A percentile compares a stretch with the other conserved stretches of the same genome.
These are phyloP conservation scores for Aurinia saxatilis DNA, from an alignment of 345 rosid genomes.

Conservation along the genomic window DNA sequence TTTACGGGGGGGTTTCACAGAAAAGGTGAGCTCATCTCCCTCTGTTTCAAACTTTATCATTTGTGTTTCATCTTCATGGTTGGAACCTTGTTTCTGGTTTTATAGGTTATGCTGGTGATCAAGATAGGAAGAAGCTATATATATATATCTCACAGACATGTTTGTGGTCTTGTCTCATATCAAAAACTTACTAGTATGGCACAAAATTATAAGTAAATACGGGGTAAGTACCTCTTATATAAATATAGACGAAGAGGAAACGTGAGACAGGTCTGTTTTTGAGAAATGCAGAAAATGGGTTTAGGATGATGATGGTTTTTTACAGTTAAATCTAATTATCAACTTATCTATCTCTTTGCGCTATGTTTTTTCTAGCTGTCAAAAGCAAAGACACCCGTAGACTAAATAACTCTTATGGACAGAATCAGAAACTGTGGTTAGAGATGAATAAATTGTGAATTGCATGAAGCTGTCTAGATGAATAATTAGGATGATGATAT, in stretches of 20 bases:
- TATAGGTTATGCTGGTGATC: constrained; percentile 24
- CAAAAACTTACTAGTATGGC: constrained; percentile 11
- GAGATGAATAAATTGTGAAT: too few species aligned
- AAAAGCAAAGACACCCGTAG: too few species aligned
- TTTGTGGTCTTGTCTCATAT: constrained; percentile 29
- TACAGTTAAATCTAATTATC: not conserved
- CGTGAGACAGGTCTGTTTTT: not conserved
- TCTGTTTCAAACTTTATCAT: not conserved
- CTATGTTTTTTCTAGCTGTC: too few species aligned
- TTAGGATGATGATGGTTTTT: not conserved
- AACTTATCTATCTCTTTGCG: too few species aligned
- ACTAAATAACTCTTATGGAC: too few species aligned
- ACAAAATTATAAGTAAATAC: constrained; percentile 12
- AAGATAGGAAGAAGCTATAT: constrained; percentile 22
- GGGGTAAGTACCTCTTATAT: constrained; percentile 8
- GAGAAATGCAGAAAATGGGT: constrained; percentile 14
- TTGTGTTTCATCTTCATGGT: not conserved
- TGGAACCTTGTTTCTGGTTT: constrained; percentile 33
- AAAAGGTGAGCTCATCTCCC: constrained; percentile 8
- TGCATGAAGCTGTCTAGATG: too few species aligned
- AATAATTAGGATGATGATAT: too few species aligned
- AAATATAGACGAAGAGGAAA: not conserved
- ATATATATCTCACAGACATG: constrained; percentile 15
- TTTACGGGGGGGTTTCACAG: not conserved
- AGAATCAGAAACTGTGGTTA: too few species aligned